A percentile compares a stretch with the other conserved stretches of the same genome.
Evolutionary conservation across 192 early-diverging fungal genomes (phyloP).

Genomic region (Dissophora globulifera): DNA sequence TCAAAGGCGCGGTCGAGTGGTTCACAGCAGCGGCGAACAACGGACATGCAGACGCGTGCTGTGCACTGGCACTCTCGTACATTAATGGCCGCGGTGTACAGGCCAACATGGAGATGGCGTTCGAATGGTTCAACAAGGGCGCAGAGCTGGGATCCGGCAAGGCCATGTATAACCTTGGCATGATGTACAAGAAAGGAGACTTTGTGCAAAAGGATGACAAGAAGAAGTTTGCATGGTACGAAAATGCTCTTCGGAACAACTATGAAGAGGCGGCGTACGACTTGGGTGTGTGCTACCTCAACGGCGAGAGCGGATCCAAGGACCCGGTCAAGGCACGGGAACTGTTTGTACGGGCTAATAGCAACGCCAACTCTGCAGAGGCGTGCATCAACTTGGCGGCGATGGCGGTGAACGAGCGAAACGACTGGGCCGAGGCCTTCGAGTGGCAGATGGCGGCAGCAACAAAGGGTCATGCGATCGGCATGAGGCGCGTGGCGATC

Average conservation of each 20-base stretch:
- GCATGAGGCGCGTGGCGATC: conserved; percentile 65
- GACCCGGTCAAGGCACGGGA: conserved; percentile 55
- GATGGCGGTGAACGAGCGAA: conserved; percentile 58
- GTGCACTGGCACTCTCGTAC: conserved; percentile 81
- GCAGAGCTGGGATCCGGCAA: conserved; percentile 69
- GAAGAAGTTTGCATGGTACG: conserved; percentile 69
- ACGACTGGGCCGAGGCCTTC: conserved; percentile 59
- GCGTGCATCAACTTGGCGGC: conserved; percentile 69
- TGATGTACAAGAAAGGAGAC: conserved; percentile 74
- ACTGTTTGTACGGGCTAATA: conserved; percentile 60
- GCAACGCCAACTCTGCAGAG: conserved; percentile 62
- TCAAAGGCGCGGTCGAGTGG: conserved; percentile 65
- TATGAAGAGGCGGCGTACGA: conserved; percentile 66
- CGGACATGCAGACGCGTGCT: conserved; percentile 82
- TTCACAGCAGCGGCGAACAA: conserved; percentile 69
- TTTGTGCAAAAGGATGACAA: conserved; percentile 62
- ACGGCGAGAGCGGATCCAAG: conserved; percentile 77
- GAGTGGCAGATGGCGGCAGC: conserved; percentile 67
- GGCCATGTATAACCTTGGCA: conserved; percentile 79
- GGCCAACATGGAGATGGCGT: conserved; percentile 64
- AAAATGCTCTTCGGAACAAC: conserved; percentile 66
- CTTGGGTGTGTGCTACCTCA: conserved; percentile 84
- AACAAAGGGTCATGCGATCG: conserved; percentile 63
- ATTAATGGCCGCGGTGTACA: conserved; percentile 79
- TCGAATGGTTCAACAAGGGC: conserved; percentile 71